These are phyloP conservation scores for Brassica juncea DNA, from an alignment of 345 rosid genomes.

Conservation along the genomic window DNA sequence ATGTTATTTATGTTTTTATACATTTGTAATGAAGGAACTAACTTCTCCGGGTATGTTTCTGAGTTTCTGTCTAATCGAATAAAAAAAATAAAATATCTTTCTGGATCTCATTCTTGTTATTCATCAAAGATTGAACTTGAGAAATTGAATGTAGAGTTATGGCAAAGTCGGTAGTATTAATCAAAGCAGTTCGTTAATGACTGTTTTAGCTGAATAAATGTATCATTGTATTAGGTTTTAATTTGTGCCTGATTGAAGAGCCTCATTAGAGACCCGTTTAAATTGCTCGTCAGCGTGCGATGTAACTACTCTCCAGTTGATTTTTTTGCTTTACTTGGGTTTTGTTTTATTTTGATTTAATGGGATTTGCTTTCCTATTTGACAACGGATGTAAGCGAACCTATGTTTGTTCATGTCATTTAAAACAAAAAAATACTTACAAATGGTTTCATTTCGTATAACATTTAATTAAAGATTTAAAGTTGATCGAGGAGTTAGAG, in stretches of 20 bases:
- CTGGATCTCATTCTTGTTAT: background rate
- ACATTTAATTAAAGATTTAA: background rate
- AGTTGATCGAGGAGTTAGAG: background rate
- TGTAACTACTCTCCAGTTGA: background rate
- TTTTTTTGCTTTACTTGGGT: background rate
- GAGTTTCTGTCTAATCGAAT: background rate
- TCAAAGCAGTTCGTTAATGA: background rate
- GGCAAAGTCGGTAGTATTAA: background rate
- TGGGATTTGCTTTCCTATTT: background rate
- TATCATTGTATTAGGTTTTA: background rate
- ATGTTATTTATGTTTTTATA: background rate
- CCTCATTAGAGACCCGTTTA: background rate
- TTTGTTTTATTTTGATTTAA: background rate
- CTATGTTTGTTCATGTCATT: background rate
- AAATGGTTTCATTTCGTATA: background rate
- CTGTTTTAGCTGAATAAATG: background rate
- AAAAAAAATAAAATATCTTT: background rate
- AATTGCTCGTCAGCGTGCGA: background rate
- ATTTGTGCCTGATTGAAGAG: background rate
- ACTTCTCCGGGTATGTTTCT: constrained; percentile 5
- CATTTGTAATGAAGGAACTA: constrained; percentile 9
- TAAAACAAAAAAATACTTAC: background rate
- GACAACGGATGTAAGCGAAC: background rate
- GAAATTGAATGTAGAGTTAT: background rate
- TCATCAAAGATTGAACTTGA: background rate